Conservation (phyloP, 2,329 filamentous ascomycete genomes). For the Pseudocercospora vitis region DNA sequence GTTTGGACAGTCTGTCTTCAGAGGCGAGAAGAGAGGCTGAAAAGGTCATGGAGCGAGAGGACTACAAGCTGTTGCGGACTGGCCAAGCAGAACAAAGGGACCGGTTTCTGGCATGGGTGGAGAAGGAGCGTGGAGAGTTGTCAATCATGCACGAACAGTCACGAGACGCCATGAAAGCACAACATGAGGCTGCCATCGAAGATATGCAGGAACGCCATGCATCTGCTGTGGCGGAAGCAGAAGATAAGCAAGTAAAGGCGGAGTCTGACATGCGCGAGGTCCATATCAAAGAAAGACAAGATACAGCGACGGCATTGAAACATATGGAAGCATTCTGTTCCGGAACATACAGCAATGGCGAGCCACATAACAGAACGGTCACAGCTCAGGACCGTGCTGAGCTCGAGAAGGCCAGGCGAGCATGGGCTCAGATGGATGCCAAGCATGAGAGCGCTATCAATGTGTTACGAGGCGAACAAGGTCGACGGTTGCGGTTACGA, state of each 20-base stretch:
- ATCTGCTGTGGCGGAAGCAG: slow-evolving; percentile 43
- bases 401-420: slow-evolving; percentile 43
- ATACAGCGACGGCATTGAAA: slow-evolving; percentile 47
- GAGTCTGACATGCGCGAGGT: slow-evolving; percentile 45
- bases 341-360: slow-evolving; percentile 37
- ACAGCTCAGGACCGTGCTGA: slow-evolving; percentile 48
- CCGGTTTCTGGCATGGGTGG: slow-evolving; percentile 33
- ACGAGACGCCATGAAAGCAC: slow-evolving; percentile 19
- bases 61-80: slow-evolving; percentile 30
- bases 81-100: slow-evolving; percentile 35
- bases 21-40: slow-evolving; percentile 25
- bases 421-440: slow-evolving; percentile 42
- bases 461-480: slow-evolving; percentile 48
- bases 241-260: slow-evolving; percentile 47
- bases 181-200: slow-evolving; percentile 28
- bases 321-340: slow-evolving; percentile 52
- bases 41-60: slow-evolving; percentile 27
- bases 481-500: slow-evolving; percentile 40
- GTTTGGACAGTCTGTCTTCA: slow-evolving; percentile 12
- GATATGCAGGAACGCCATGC: slow-evolving; percentile 40
- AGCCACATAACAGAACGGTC: slow-evolving; percentile 39
- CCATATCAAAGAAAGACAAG: slow-evolving; percentile 45
- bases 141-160: slow-evolving; percentile 24
- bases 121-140: slow-evolving; percentile 27
- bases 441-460: slow-evolving; percentile 50